Base-by-base conservation (phyloP, 129 eudicot species). In the Helianthus tuberosus region DNA sequence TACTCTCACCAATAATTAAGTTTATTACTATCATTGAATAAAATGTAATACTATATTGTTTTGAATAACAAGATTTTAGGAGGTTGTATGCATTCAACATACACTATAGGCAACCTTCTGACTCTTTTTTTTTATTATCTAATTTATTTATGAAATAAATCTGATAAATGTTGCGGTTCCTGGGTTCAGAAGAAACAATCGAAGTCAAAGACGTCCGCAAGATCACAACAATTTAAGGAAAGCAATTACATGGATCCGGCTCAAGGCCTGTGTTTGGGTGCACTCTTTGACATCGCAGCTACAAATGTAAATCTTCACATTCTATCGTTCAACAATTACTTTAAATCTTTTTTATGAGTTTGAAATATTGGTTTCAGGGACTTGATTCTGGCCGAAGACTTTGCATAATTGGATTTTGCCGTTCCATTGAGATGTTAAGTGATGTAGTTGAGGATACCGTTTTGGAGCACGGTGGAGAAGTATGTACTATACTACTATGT, bases 391-490 rank as follows among this genome's bases (percentile, higher is more conserved):
- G 97, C 59, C 89, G 99, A 79, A 86, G 92, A 75, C 97, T 95
- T 82, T 95, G 99, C 82, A 95, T 95, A 14, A 85, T 88, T 64
- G 99, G 99, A 35, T 95, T 89, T 57, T 95, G 99, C 41, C 99
- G 99, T 53, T 95, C 99, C 63, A 79, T 95, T 74, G 99, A 95
- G 84, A 95, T 95, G 99, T 92, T 95, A 63, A 91, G 97, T 62
- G 99, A 95, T 89, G 97, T 95, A 35, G 94, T 95, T 35, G 99
- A 95, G 73, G 99, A 95, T 78, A 84, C 97, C 48, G 99, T 95
- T 72, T 57, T 95, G 82, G 99, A 95, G 85, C 94, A 95, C 50
- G 99, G 99, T 44, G 99, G 99, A 38, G 99, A 95, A 91, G 99
- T 95, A 91, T 43, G 74, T n/a, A n/a, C n/a, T n/a, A n/a, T n/a